These are phyloP conservation scores for Alternaria sp. DNA, from an alignment of 2,329 filamentous ascomycete genomes.

Conservation along the genomic window DNA sequence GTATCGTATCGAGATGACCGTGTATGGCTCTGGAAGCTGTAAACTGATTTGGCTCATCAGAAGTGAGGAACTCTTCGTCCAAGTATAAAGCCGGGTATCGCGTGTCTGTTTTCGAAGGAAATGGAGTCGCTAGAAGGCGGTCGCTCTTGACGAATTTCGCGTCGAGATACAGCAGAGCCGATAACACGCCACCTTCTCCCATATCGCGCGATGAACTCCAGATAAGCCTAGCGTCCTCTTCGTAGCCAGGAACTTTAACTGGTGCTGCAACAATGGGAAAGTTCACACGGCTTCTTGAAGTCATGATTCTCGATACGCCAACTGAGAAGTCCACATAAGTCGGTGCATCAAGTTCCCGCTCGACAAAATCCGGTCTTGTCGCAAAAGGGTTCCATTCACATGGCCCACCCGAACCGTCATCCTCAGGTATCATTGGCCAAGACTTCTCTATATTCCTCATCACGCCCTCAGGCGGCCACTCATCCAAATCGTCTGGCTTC, in stretches of 20 bases:
- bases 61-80: conserved; percentile 39
- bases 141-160: conserved; percentile 18
- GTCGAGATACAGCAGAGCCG: conserved; percentile 43
- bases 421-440: conserved; percentile 26
- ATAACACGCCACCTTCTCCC: conserved; percentile 42
- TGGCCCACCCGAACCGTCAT: conserved; percentile 15
- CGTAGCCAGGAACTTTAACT: conserved; percentile 9
- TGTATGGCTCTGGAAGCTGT: conserved; percentile 8
- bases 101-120: conserved; percentile 21
- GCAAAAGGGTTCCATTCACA: conserved; percentile 38
- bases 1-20: conserved; percentile 21
- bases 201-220: conserved; percentile 22
- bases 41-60: conserved; percentile 6
- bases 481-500: neutral
- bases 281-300: neutral
- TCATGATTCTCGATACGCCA: neutral
- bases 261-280: neutral
- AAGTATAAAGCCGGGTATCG: conserved; percentile 46
- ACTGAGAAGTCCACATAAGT: conserved; percentile 36
- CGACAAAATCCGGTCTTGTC: conserved; percentile 10
- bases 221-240: conserved; percentile 3
- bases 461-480: neutral
- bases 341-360: conserved; percentile 12
- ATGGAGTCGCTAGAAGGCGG: conserved; percentile 35
- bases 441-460: neutral